Evolutionary conservation across 345 rosid genomes (phyloP).

Genomic region (Lumnitzera littorea): DNA sequence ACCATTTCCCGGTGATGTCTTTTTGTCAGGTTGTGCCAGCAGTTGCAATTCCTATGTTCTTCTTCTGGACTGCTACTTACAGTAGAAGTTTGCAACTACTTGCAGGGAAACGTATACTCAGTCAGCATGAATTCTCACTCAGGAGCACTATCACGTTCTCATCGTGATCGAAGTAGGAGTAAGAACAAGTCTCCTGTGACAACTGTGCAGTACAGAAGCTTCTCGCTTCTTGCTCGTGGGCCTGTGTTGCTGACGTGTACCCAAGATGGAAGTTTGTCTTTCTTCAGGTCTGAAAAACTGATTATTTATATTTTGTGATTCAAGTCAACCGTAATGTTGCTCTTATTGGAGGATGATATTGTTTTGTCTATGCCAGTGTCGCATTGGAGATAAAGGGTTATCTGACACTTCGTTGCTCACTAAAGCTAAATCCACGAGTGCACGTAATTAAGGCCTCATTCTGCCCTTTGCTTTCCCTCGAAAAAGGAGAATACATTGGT

Average conservation of each 20-base stretch:
- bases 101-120: constrained; percentile 81
- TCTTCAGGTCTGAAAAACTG: constrained; percentile 60
- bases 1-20: not conserved
- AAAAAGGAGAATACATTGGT: constrained; percentile 93
- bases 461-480: constrained; percentile 86
- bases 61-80: not conserved
- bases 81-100: not conserved
- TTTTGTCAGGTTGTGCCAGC: not conserved
- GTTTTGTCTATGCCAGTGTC: constrained; percentile 47
- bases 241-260: constrained; percentile 88
- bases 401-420: constrained; percentile 78
- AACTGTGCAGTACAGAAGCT: constrained; percentile 84
- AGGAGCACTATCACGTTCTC: constrained; percentile 77
- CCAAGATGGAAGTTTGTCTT: constrained; percentile 82
- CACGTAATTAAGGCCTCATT: constrained; percentile 74
- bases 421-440: constrained; percentile 60
- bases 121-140: constrained; percentile 69
- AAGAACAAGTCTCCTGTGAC: constrained; percentile 71
- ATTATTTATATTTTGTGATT: not conserved
- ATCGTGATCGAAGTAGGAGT: constrained; percentile 54
- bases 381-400: constrained; percentile 80
- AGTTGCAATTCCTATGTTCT: not conserved
- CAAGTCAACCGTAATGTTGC: not conserved
- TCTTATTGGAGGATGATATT: constrained; percentile 5
- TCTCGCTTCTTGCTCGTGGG: constrained; percentile 80